A percentile compares a stretch with the other conserved stretches of the same genome.
These are phyloP conservation scores for Rhizoctonia solani DNA, from an alignment of 1,284 basidiomycete genomes.

Conservation along the genomic window DNA sequence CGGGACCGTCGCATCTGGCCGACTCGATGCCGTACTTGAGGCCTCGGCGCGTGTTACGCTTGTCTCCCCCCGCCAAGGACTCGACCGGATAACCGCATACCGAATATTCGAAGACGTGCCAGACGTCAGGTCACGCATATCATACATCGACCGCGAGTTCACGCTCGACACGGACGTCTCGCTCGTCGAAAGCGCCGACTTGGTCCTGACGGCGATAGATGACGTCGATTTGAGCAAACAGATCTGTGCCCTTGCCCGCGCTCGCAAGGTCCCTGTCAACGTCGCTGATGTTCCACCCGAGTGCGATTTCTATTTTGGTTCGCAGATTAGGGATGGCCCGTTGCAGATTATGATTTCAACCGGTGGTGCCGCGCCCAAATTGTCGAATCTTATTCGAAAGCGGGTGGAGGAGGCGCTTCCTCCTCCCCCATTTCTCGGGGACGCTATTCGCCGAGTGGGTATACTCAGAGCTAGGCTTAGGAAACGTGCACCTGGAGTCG, in stretches of 20 bases:
- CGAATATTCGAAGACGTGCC: constrained; percentile 46
- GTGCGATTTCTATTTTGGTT: constrained; percentile 99
- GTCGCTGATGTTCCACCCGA: constrained; percentile 94
- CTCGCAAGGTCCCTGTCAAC: constrained; percentile 82
- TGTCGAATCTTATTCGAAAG: constrained; percentile 82
- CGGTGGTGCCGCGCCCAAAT: constrained; percentile 89
- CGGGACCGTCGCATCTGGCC: constrained; percentile 82
- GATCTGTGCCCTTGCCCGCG: constrained; percentile 75
- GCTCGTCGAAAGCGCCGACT: constrained; percentile 64
- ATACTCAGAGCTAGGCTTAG: constrained; percentile 68
- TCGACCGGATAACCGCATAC: constrained; percentile 55
- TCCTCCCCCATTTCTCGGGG: constrained; percentile 61
- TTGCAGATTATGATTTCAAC: constrained; percentile 91
- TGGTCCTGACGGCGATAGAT: constrained; percentile 96
- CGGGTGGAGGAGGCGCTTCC: constrained; percentile 74
- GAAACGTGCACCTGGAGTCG: constrained; percentile 73
- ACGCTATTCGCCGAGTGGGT: constrained; percentile 83
- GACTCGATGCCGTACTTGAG: constrained; percentile 70
- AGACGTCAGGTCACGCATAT: constrained; percentile 64
- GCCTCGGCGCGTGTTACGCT: constrained; percentile 67
- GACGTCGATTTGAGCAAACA: constrained; percentile 70
- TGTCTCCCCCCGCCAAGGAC: constrained; percentile 61
- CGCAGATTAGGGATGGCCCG: constrained; percentile 87
- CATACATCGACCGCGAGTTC: constrained; percentile 73
- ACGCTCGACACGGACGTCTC: constrained; percentile 54